Evolutionary conservation across 2,329 filamentous ascomycete species (phyloP), one percentile per base, ranked within the genome.

Genomic region (Chrysoporthe deuterocubensis): DNA sequence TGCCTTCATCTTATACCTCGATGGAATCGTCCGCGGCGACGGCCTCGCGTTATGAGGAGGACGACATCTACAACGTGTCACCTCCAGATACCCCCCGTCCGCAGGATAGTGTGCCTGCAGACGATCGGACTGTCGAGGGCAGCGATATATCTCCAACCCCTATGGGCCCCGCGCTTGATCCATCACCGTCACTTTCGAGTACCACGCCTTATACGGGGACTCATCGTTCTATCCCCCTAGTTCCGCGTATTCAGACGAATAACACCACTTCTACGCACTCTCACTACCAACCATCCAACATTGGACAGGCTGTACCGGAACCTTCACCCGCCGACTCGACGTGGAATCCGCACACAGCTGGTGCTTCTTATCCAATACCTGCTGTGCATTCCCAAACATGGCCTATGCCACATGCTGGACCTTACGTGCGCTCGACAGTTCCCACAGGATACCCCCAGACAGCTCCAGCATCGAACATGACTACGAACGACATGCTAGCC

Each of bases 51-150:
- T 64, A 67, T 1, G 76, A 77, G 13, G 74, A 72, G 11, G 80
- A 82, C 3, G 77, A 84, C 37, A 73, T 85, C 3, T 85, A 85
- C 72, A 80, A 83, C 67, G 81, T 81, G 4, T 83, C 83, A 1
- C 83, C 83, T 0, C 82, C 81, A 2, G 77, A 74, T 13, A 83
- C 82, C 0, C 83, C 83, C 4, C 70, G 71, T 7, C 65, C 70
- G 13, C 71, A 71, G 56, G 60, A 52, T 26, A 63, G 66, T 44
- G 43, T 50, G 63, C 14, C 62, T 63, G 4, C 70, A 69, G 59
- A 72, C 69, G 34, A 69, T 44, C 54, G 70, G 65, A 52, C 62
- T 61, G 42, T 67, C 65, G 59, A 73, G 32, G 62, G 40, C 21
- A 61, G 72, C 52, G 62, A 65, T 34, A 62, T 18, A 13, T 46